phyloP scores from a whole-genome alignment of 805 yeast genomes.

The Starmerella stigmatis region DNA sequence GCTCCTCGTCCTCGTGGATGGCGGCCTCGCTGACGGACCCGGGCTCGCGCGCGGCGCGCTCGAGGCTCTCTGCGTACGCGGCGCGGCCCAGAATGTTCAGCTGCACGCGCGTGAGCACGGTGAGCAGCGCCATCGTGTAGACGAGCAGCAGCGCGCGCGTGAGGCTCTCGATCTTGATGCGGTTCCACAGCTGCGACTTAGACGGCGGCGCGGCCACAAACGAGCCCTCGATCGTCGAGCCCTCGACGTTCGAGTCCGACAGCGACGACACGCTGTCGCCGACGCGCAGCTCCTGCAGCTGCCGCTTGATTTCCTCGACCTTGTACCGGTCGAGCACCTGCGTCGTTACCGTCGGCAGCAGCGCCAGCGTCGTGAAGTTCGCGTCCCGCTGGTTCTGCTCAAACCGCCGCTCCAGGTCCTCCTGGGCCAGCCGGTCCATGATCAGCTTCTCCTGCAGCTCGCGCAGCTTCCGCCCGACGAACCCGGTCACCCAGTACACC shows the following conservation, averaged over 20 bases:
- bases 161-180: slow-evolving; percentile 62
- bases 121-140: slow-evolving; percentile 56
- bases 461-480: slow-evolving; percentile 37
- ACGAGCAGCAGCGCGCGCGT: slow-evolving; percentile 62
- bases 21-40: slow-evolving; percentile 16
- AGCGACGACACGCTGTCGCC: slow-evolving; percentile 3
- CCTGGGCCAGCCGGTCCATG: slow-evolving; percentile 51
- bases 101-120: slow-evolving; percentile 75
- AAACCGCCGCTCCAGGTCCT: slow-evolving; percentile 68
- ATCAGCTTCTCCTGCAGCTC: slow-evolving; percentile 44
- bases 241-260: background rate
- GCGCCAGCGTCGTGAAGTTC: slow-evolving; percentile 66
- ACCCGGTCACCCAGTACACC: slow-evolving; percentile 37
- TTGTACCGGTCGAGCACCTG: slow-evolving; percentile 54
- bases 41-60: slow-evolving; percentile 44
- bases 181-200: slow-evolving; percentile 72
- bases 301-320: slow-evolving; percentile 62
- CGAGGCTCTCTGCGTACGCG: slow-evolving; percentile 71
- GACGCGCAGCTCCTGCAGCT: slow-evolving; percentile 50
- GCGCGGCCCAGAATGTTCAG: slow-evolving; percentile 79
- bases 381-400: slow-evolving; percentile 90
- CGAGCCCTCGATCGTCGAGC: slow-evolving; percentile 15
- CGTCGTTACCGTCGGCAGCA: slow-evolving; percentile 62
- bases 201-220: slow-evolving; percentile 34
- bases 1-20: slow-evolving; percentile 26